Percentiles rank a stretch among this genome's conserved stretches.
Conservation (phyloP, 2,329 filamentous ascomycete species). For the Neofusicoccum umdonicola region DNA sequence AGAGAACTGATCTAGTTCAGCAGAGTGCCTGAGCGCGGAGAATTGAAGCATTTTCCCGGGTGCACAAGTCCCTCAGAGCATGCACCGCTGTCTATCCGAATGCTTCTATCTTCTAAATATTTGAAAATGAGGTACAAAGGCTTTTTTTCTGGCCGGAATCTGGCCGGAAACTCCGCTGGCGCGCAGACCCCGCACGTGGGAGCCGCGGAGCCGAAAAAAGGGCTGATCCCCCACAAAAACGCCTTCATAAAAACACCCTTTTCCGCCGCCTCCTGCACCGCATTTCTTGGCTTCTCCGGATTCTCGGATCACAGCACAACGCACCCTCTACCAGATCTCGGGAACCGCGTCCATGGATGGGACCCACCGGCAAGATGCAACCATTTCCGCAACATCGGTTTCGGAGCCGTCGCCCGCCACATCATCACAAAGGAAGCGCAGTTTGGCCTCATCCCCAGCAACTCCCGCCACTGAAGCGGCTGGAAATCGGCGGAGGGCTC, state of each 20-base stretch:
- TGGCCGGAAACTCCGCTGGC: no score
- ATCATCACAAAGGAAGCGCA: background rate
- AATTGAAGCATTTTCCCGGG: no score
- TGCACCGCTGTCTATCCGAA: no score
- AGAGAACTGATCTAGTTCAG: no score
- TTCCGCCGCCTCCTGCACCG: background rate
- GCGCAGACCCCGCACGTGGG: background rate
- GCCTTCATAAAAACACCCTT: background rate
- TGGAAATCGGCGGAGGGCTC: conserved; percentile 15
- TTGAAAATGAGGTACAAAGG: no score
- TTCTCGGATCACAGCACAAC: background rate
- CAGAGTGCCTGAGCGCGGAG: no score
- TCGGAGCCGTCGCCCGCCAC: background rate
- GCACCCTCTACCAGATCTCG: background rate
- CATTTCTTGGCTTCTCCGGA: background rate
- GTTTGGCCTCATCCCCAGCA: background rate
- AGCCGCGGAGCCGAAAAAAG: background rate
- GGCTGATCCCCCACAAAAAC: background rate
- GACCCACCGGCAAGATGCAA: background rate
- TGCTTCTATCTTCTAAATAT: no score
- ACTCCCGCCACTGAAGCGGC: background rate
- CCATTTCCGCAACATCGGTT: background rate
- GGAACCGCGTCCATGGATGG: background rate
- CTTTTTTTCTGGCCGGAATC: no score
- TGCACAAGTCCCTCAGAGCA: no score